A percentile compares a stretch with the other conserved stretches of the same genome.
phyloP scores from a whole-genome alignment of 495 filamentous ascomycete genomes.

The Talaromyces adpressus region DNA sequence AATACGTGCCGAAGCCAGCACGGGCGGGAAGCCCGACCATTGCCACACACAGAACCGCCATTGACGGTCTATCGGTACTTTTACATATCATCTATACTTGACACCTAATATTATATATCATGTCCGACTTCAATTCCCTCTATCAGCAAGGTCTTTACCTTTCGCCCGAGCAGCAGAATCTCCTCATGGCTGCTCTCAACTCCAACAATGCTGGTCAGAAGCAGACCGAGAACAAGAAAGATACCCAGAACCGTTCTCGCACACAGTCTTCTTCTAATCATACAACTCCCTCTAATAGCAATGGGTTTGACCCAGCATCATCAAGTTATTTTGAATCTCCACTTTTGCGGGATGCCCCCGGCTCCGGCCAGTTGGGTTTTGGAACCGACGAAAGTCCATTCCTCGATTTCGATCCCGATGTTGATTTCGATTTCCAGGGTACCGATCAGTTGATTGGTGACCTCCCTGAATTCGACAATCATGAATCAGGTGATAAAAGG shows the following conservation, averaged over 20 bases:
- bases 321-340: conserved; percentile 49
- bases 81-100: neutral
- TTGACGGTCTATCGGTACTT: neutral
- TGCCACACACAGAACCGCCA: neutral
- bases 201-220: conserved; percentile 55
- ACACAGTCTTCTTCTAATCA: conserved; percentile 27
- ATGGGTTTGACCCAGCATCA: conserved; percentile 38
- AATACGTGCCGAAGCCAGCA: conserved; percentile 15
- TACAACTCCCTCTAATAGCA: conserved; percentile 10
- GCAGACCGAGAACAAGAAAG: conserved; percentile 16
- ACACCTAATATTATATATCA: conserved; percentile 8
- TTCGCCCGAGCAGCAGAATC: conserved; percentile 78
- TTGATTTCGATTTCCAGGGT: conserved; percentile 60
- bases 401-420: conserved; percentile 73
- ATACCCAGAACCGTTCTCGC: conserved; percentile 24
- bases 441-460: conserved; percentile 67
- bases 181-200: conserved; percentile 79
- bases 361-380: conserved; percentile 38
- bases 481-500: conserved; percentile 53
- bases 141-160: conserved; percentile 53
- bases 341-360: conserved; percentile 28
- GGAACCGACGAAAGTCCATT: conserved; percentile 67
- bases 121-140: conserved; percentile 32
- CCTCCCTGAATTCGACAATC: conserved; percentile 51
- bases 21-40: conserved; percentile 26